Base-by-base conservation (phyloP, 2,329 filamentous ascomycete species). In the Alternaria tenuissima region DNA sequence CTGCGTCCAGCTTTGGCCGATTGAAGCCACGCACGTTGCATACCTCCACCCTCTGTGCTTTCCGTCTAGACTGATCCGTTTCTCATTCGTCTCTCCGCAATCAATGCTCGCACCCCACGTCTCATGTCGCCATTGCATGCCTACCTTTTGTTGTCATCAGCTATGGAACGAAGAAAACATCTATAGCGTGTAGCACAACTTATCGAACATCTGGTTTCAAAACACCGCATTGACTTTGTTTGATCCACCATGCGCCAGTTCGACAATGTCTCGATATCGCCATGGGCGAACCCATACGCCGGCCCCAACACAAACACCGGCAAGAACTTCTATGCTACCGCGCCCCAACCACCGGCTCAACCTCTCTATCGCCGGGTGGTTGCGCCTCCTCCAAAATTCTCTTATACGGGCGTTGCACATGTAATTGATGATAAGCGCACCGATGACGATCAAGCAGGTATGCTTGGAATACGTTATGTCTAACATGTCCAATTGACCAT, bases 51-150 rank as follows among this genome's bases (percentile, higher is more conserved):
- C 64, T 64, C 64, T 55, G 61, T 72, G 66, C 67, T 67, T 71
- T 49, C 68, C 68, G 52, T 62, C 63, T 57, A 70, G 54, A 66
- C 63, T 71, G 59, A 64, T 55, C 66, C 52, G 54, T 61, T 63
- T 73, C 71, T 68, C 51, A 75, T 77, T 76, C 74, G 73, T 68
- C 70, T 69, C 74, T 75, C 74, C 71, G 62, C 73, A 72, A 58
- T 69, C 64, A 65, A 68, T 71, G 67, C 63, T 62, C 66, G 63
- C 66, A 69, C 69, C 71, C 73, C 75, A 77, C 75, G 71, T 77
- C 71, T 66, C 64, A 75, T 74, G 69, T 74, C 63, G 69, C 74
- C 62, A 75, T 73, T 76, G 70, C 67, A 59, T 65, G 59, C 65
- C 66, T 69, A 22, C 57, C 63, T 51, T 65, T 65, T 67, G 60